phyloP scores from a whole-genome alignment of 2,329 filamentous ascomycete genomes.

The Clarireedia paspali region DNA sequence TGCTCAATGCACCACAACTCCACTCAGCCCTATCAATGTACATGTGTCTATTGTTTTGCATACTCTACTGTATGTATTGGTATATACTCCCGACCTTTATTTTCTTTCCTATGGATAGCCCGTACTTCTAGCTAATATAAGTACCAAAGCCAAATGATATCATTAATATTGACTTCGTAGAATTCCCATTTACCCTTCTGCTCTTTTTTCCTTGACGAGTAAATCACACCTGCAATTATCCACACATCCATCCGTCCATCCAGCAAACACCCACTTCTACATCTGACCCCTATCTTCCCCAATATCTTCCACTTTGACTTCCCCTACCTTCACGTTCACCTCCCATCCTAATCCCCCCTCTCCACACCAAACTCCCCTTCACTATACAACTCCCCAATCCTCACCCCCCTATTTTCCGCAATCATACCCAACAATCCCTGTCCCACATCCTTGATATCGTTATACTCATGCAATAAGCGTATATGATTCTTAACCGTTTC shows the following conservation, averaged over 20 bases:
- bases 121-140: not conserved
- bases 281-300: no score
- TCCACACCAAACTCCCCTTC: constrained; percentile 28
- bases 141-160: constrained; percentile 1
- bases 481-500: constrained; percentile 56
- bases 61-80: no score
- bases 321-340: no score
- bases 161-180: not conserved
- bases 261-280: not conserved
- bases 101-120: no score
- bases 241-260: not conserved
- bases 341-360: constrained; percentile 21
- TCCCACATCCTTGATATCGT: constrained; percentile 62
- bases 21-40: not conserved
- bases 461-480: constrained; percentile 58
- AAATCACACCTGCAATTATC: no score
- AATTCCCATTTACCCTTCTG: not conserved
- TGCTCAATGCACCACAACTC: no score
- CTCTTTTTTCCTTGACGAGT: not conserved
- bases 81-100: no score
- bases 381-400: constrained; percentile 30
- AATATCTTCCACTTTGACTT: not conserved
- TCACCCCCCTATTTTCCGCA: constrained; percentile 53
- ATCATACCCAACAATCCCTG: constrained; percentile 59
- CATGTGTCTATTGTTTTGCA: no score